Base-by-base conservation (phyloP, 1,284 basidiomycete genomes). In the Cerrena zonata region DNA sequence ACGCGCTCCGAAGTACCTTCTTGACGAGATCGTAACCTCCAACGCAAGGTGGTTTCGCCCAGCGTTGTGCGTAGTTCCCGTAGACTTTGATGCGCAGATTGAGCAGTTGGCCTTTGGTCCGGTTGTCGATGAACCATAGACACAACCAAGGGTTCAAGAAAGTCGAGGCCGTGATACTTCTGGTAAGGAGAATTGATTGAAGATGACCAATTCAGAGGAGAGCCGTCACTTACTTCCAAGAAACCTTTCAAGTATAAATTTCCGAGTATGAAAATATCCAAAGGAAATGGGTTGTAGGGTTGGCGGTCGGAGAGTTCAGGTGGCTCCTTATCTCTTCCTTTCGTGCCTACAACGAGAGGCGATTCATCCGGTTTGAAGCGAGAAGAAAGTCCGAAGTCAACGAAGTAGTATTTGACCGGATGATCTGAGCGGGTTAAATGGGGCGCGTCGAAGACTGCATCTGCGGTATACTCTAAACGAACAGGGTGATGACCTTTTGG, bases 331-430 rank as follows among this genome's bases (percentile, higher is more conserved):
- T 56, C 53, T 34, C 51, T 46, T 0, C 65, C 65, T 3, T 53
- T 40, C 1, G 45, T 47, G 0, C 59, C 57, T 2, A 53, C 37
- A 1, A 55, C 60, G 4, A 43, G 43, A 5, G 44, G 38, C n/a
- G 24, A 23, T 24, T 45, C 52, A 3, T 39, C 48, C 2, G 45
- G 36, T 19, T 45, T 21, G 42, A 51, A 61, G 4, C 49, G 49
- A 13, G 58, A 53, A 12, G 64, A 72, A 18, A 68, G 48, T 0
- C 70, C 70, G 13, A 71, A 75, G 42, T 73, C 65, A 10, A 59
- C 57, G 26, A 60, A 59, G 27, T 65, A 67, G 48, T 72, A 72
- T 39, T 56, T 61, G 15, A 64, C 53, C 1, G 63, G 62, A 1
- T 48, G 50, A 42, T 58, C 48, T 0, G 61, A 62, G 4, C 66